Percentiles rank a stretch among this genome's conserved stretches.
These are phyloP conservation scores for Chytridiales sp. DNA, from an alignment of 371 early-diverging fungal species.

Conservation along the genomic window DNA sequence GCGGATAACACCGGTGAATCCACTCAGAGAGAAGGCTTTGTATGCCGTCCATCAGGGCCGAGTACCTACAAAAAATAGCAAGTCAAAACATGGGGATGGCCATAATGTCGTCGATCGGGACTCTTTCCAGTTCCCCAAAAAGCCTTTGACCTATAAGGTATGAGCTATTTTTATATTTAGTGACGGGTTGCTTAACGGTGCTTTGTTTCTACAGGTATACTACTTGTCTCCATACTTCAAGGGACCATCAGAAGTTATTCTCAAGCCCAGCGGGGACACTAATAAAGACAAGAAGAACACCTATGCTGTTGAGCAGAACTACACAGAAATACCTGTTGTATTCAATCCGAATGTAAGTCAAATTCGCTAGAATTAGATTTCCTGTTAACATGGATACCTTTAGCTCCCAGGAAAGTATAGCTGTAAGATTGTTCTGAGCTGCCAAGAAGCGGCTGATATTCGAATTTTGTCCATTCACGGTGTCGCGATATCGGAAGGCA, in stretches of 20 bases:
- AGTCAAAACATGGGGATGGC: neutral
- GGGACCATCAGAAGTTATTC: conserved; percentile 40
- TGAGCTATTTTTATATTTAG: conserved; percentile 1
- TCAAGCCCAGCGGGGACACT: conserved; percentile 30
- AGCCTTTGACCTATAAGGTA: conserved; percentile 38
- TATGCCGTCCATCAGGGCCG: conserved; percentile 14
- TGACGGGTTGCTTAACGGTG: no score
- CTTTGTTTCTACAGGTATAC: conserved; percentile 31
- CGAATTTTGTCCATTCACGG: conserved; percentile 44
- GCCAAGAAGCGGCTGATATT: conserved; percentile 41
- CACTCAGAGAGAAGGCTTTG: conserved; percentile 43
- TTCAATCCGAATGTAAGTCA: conserved; percentile 40
- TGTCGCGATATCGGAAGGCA: conserved; percentile 46
- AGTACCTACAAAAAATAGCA: neutral
- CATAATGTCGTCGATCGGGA: conserved; percentile 20
- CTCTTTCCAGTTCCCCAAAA: conserved; percentile 34
- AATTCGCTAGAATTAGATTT: neutral
- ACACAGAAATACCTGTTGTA: conserved; percentile 41
- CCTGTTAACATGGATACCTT: neutral
- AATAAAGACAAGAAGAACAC: conserved; percentile 29
- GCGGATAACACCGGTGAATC: conserved; percentile 38
- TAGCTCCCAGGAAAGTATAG: conserved; percentile 48
- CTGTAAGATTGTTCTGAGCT: conserved; percentile 40
- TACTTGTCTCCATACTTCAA: conserved; percentile 46
- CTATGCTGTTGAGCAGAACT: conserved; percentile 32